Conservation (phyloP, 2,329 filamentous ascomycete species). For the Epichloe sylvatica region DNA sequence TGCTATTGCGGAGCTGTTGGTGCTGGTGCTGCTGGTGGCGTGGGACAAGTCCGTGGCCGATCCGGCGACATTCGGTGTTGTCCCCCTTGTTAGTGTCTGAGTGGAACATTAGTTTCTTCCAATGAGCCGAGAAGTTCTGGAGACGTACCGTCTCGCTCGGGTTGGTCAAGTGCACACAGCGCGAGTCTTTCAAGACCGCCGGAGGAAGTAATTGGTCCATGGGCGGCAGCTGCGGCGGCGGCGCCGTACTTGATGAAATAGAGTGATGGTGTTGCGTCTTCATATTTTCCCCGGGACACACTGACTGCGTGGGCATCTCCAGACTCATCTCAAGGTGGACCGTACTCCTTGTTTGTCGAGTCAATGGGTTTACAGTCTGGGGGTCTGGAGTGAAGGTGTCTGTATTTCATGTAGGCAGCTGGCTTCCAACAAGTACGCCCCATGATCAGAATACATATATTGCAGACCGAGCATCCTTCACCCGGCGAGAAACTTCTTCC, state of each 20-base stretch:
- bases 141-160: constrained; percentile 18
- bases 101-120: not conserved
- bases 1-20: constrained; percentile 22
- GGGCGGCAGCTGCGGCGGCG: not conserved
- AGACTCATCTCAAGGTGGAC: too few species aligned
- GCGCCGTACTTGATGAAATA: not conserved
- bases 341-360: too few species aligned
- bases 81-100: constrained; percentile 20
- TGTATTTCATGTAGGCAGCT: too few species aligned
- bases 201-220: constrained; percentile 4
- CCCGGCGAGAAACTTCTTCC: too few species aligned
- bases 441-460: too few species aligned
- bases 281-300: not conserved
- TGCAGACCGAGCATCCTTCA: too few species aligned
- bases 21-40: constrained; percentile 16
- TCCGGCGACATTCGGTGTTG: constrained; percentile 7
- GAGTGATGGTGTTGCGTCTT: not conserved
- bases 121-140: too few species aligned
- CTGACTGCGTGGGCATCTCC: not conserved
- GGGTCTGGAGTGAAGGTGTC: too few species aligned
- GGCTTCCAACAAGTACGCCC: too few species aligned
- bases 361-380: too few species aligned
- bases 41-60: constrained; percentile 7
- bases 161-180: constrained; percentile 5
- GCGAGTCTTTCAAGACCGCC: constrained; percentile 6